phyloP scores from a whole-genome alignment of 2,329 filamentous ascomycete species.

The Fusarium ambrosium region DNA sequence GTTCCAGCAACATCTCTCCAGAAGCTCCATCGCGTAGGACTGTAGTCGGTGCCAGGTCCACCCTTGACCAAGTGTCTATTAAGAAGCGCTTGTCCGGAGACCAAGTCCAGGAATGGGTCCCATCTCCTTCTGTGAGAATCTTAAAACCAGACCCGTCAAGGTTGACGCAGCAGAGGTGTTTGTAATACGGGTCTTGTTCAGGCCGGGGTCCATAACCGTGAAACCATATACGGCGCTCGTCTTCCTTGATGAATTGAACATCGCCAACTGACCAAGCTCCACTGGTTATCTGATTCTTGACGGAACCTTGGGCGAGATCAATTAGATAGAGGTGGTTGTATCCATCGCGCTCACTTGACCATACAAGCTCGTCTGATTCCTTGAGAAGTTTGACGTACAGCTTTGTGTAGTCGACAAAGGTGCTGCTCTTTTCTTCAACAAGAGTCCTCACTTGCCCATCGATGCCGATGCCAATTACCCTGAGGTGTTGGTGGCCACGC shows the following conservation, averaged over 20 bases:
- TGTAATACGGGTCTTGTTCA: conserved; percentile 46
- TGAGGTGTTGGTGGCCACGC: conserved; percentile 44
- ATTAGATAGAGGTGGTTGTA: conserved; percentile 49
- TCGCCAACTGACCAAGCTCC: conserved; percentile 45
- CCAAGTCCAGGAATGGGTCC: conserved; percentile 44
- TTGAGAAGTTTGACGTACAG: conserved; percentile 19
- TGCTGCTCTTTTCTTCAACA: conserved; percentile 44
- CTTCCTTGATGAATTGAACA: conserved; percentile 40
- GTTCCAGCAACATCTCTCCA: conserved; percentile 30
- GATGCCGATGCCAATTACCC: conserved; percentile 33
- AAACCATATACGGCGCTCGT: conserved; percentile 38
- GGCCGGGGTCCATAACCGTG: conserved; percentile 35
- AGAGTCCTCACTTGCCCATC: conserved; percentile 36
- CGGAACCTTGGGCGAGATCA: conserved; percentile 21
- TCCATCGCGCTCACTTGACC: conserved; percentile 48
- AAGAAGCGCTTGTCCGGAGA: conserved; percentile 40
- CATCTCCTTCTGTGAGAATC: conserved; percentile 46
- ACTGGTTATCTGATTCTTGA: conserved; percentile 45
- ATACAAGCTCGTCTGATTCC: conserved; percentile 43
- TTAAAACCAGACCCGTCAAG: conserved; percentile 46
- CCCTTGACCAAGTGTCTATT: conserved; percentile 46
- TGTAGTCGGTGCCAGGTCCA: conserved; percentile 39
- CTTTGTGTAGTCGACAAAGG: conserved; percentile 46
- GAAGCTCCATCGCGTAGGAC: conserved; percentile 37
- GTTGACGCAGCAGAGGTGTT: conserved; percentile 41